These are phyloP conservation scores for Naganishia liquefaciens DNA, from an alignment of 1,284 basidiomycete species.

Conservation along the genomic window DNA sequence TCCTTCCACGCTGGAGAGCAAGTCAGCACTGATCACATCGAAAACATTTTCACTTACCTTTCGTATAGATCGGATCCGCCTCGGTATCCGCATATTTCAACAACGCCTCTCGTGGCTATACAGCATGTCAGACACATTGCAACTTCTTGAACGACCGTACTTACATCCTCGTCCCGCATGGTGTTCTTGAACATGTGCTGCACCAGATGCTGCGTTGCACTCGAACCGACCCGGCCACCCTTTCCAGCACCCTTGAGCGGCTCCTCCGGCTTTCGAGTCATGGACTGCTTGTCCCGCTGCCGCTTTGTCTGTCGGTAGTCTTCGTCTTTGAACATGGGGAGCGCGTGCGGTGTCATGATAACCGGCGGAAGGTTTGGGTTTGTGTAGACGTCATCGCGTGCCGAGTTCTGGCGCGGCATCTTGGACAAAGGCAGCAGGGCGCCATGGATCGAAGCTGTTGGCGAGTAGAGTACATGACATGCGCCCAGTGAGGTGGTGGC, in stretches of 20 bases:
- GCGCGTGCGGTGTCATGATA: conserved; percentile 84
- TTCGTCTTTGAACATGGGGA: conserved; percentile 84
- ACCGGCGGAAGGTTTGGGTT: conserved; percentile 63
- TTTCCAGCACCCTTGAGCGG: conserved; percentile 87
- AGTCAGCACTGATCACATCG: conserved; percentile 41
- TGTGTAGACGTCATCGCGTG: conserved; percentile 75
- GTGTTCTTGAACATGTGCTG: conserved; percentile 87
- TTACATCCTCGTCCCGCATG: conserved; percentile 85
- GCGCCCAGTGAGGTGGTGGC: conserved; percentile 82
- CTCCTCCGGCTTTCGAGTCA: conserved; percentile 85
- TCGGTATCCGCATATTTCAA: conserved; percentile 79
- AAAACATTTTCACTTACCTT: conserved; percentile 60
- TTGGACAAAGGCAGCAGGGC: conserved; percentile 77
- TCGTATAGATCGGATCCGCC: conserved; percentile 78
- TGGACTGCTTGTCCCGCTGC: conserved; percentile 78
- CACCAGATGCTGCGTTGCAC: conserved; percentile 91
- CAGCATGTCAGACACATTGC: conserved; percentile 7
- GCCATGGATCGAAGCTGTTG: conserved; percentile 80
- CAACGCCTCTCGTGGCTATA: conserved; percentile 88
- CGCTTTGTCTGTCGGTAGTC: conserved; percentile 78
- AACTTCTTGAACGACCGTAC: conserved; percentile 51
- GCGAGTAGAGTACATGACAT: conserved; percentile 87
- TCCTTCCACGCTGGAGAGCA: conserved; percentile 67
- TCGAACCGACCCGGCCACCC: conserved; percentile 90
- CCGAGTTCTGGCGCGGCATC: conserved; percentile 64